A percentile compares a stretch with the other conserved stretches of the same genome.
Conservation (phyloP, 2,329 filamentous ascomycete species). For the Aureobasidium sp. region DNA sequence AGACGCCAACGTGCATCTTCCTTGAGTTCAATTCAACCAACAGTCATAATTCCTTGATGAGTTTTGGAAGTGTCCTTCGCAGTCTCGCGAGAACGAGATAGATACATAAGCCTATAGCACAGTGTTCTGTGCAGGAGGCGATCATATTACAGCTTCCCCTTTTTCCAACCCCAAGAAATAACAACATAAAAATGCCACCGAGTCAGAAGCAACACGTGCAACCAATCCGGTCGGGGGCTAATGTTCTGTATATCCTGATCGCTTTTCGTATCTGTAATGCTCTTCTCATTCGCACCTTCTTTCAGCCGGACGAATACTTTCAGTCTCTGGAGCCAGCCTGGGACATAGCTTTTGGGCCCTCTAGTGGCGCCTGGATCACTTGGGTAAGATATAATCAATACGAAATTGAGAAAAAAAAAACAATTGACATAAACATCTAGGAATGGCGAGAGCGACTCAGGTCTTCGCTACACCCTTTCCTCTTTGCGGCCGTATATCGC, state of each 20-base stretch:
- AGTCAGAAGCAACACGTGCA: neutral
- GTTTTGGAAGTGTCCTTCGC: neutral
- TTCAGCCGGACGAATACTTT: constrained; percentile 97
- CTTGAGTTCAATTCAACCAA: neutral
- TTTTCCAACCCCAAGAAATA: neutral
- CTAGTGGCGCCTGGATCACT: constrained; percentile 83
- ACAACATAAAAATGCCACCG: neutral
- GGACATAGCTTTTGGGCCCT: constrained; percentile 71
- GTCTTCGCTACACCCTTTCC: constrained; percentile 80
- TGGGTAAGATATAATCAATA: constrained; percentile 57
- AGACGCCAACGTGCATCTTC: neutral
- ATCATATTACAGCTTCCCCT: neutral
- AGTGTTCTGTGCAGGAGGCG: neutral
- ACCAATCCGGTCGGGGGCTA: neutral
- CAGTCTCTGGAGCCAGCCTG: constrained; percentile 93
- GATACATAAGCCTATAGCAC: neutral
- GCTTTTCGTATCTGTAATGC: constrained; percentile 74
- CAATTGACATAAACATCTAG: constrained; percentile 40
- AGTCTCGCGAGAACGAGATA: neutral
- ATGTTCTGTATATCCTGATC: constrained; percentile 38
- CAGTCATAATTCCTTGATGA: neutral
- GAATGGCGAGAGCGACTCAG: constrained; percentile 88
- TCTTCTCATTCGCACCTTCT: constrained; percentile 75
- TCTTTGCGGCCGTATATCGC: constrained; percentile 74
- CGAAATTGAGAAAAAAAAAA: no score